Conservation (phyloP, 2,329 filamentous ascomycete genomes). For the Sarocladium brachiariae region DNA sequence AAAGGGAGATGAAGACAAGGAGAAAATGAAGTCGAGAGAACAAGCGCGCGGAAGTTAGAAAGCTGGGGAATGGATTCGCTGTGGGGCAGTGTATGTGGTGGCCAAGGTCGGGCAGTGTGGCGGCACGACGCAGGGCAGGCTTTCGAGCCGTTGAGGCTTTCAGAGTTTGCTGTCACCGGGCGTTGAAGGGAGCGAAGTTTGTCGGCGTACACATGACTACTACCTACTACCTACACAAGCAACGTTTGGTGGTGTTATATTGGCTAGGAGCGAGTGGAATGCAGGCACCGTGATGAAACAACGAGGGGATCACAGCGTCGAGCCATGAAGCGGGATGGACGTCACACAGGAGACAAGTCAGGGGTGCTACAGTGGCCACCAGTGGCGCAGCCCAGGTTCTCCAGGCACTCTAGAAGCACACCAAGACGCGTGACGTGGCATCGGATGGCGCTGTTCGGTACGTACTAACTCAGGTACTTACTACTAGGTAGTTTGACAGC, state of each 20-base stretch:
- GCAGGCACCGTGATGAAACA: background rate
- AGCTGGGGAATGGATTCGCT: slow-evolving; percentile 8
- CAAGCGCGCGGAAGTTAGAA: background rate
- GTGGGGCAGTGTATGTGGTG: background rate
- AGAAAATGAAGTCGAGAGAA: background rate
- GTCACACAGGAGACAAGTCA: background rate
- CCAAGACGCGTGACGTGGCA: background rate
- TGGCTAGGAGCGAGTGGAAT: no score
- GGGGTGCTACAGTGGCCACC: background rate
- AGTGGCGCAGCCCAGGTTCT: background rate
- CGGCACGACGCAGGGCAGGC: no score
- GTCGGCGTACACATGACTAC: no score
- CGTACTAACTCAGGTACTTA: no score
- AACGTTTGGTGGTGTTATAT: no score
- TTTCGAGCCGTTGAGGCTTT: no score
- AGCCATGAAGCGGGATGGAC: background rate
- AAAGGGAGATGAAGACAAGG: background rate
- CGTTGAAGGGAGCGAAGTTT: no score
- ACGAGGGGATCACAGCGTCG: background rate
- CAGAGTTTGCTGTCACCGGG: no score
- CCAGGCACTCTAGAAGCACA: background rate
- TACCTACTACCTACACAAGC: no score
- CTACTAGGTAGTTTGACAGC: no score
- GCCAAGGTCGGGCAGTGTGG: slow-evolving; percentile 6
- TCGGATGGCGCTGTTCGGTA: background rate